Base-by-base conservation (phyloP, 805 yeast genomes). In the Yarrowia sp. region DNA sequence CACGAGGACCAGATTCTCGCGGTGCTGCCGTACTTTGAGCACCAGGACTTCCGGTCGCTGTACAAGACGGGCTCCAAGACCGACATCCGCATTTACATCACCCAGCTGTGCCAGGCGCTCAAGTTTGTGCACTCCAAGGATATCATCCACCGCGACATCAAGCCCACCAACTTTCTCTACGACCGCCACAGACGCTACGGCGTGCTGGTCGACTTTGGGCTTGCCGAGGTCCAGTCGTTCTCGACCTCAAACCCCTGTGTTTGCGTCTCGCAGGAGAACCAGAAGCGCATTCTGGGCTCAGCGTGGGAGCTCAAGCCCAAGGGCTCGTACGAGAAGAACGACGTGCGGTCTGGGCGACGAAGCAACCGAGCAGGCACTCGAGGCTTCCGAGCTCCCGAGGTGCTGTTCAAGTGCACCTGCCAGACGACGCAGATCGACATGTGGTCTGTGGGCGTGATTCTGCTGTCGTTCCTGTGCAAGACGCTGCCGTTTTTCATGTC, bases 311-410 rank as follows among this genome's bases (percentile, higher is more conserved):
- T 29, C n/a, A 61, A 64, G 21, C 49, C 71, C 5, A 80, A 80
- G 12, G 78, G 80, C 73, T 93, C 97, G 1, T 90, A 88, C 70
- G 87, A 91, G 9, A 90, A 90, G 70, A 89, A 88, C 68, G 99
- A 94, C 75, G 83, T 83, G 55, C 79, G 98, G 68, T 88, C 96
- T 0, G 89, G 94, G 1, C 81, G 96, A 68, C 81, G 99, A 63
- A 98, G 98, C 0, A 94, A 94, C 69, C 84, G 99, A 68, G 99
- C 99, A 16, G 97, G 97, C 8, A 91, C 97, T 0, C 80, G 97
- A 68, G 97, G 97, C 0, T 91, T 91, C 70, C 79, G 97, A 67
- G 97, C 97, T 0, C 97, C 97, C 0, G 97, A 91, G 71, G 97
- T 91, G 4, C 76, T 92, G 61, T 80, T 90, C 74, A 90, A 90